These are phyloP conservation scores for Blastomyces emzantsi DNA, from an alignment of 2,329 filamentous ascomycete genomes.

Conservation along the genomic window DNA sequence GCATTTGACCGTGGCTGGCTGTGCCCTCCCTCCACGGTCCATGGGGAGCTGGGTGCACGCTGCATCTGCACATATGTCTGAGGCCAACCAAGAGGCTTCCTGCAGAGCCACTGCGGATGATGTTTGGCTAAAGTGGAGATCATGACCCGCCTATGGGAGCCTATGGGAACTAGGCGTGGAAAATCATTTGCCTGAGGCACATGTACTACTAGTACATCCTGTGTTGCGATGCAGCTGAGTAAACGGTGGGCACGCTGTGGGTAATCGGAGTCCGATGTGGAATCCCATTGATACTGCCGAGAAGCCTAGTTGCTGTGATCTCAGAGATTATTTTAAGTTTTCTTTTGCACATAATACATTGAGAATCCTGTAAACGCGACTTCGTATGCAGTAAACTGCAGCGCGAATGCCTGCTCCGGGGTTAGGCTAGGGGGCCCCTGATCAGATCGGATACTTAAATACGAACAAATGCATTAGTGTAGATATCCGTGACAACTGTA, in stretches of 20 bases:
- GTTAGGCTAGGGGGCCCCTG: background rate
- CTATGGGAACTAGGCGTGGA: background rate
- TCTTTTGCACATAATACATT: background rate
- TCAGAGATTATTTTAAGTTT: background rate
- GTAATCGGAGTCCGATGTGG: background rate
- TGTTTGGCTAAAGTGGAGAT: background rate
- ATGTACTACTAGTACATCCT: background rate
- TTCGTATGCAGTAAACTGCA: background rate
- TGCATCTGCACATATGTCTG: background rate
- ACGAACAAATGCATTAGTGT: background rate
- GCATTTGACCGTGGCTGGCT: slow-evolving; percentile 5
- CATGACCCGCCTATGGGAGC: background rate
- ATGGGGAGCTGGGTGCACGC: background rate
- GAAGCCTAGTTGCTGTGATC: background rate
- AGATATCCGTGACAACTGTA: background rate
- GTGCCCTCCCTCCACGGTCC: background rate
- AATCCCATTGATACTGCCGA: background rate
- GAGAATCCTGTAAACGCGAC: background rate
- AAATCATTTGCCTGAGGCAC: background rate
- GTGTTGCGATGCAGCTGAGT: background rate
- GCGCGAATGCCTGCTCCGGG: background rate
- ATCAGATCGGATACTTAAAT: background rate
- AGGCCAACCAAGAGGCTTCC: background rate
- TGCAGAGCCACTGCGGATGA: background rate
- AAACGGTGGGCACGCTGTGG: background rate